Base-by-base conservation (phyloP, 345 rosid species). In the Acer negundo region DNA sequence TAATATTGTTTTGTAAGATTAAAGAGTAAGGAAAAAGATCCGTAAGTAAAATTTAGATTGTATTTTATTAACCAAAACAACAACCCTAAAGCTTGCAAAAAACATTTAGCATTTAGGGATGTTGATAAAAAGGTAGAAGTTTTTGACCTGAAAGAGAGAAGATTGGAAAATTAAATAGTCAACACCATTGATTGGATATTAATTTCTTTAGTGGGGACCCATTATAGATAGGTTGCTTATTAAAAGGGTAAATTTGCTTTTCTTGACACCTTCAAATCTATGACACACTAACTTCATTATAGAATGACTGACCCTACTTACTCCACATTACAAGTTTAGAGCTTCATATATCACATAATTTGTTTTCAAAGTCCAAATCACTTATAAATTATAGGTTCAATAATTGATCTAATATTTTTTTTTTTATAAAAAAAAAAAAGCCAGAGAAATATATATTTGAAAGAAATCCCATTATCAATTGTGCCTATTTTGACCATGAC, bases 401-500 rank as follows among this genome's bases (percentile, higher is more conserved):
- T 58, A 58, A n/a, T 58, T 58, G 62, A 58, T 58, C 10, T 17
- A n/a, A 58, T 58, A 66, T 38, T 65, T 22, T n/a, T n/a, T n/a
- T n/a, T n/a, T n/a, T n/a, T n/a, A n/a, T n/a, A n/a, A n/a, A n/a
- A n/a, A n/a, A 16, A 28, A 10, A 26, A 4, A 65, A 65, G 44
- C 46, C 17, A 65, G 11, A n/a, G 10, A 35, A 35, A 35, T 35
- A 31, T 31, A 31, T 31, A 35, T 35, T 35, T 35, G 38, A 35
- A 35, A 35, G 7, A 35, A 35, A 35, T 35, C 38, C 38, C 38
- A 35, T 35, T 28, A 28, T 28, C 31, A 28, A 10, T 62, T 23
- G 49, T 31, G 62, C 26, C 13, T 10, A 28, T 28, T 46, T 75
- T 75, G 77, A 75, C 70, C 31, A 31, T 17, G 77, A 64, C 70